Evolutionary conservation across 495 filamentous ascomycete species (phyloP), one percentile per base, ranked within the genome.

Genomic region (Geoglossum glabrum): DNA sequence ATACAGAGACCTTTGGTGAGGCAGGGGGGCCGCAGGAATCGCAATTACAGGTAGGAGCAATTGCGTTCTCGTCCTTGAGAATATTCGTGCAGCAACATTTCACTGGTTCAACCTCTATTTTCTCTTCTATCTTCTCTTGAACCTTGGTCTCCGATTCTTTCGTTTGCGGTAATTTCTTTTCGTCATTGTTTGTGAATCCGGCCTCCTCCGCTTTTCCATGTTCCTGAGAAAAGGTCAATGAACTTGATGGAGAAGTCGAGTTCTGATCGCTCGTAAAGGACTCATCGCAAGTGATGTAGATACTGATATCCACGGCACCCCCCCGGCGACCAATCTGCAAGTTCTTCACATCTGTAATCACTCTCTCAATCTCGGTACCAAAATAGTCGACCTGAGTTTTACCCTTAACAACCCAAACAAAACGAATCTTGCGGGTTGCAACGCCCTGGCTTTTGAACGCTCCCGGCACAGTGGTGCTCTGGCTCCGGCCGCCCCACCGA

Each of bases 401-500:
- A 28, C 79, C 77, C 61, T 79, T 85, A 40, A 90, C 78, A 23
- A 86, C 77, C 72, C 89, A 81, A 1, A 90, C 70, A 57, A 90
- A 86, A 13, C 80, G 76, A 13, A 90, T 67, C 33, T 77, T 73
- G 58, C 80, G 79, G 13, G 80, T 84, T 55, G 79, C 86, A 46
- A 58, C 30, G 19, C 49, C 1, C 68, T 60, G 7, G 60, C 66
- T 58, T 70, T 69, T 21, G 58, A 57, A 23, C 63, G 66, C 13
- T 68, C 65, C 49, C 60, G 54, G 5, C 19, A 40, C 15, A 60
- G 54, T 23, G 60, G 57, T 1, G 56, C 33, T 11, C 49, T 57
- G 56, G 51, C 47, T 57, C 25, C 64, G 63, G 59, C 56, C 61
- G 55, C 63, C 69, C 69, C 70, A 75, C 25, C 57, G 60, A 0